Percentiles rank a stretch among this genome's conserved stretches.
phyloP scores from a whole-genome alignment of 2,329 filamentous ascomycete species.

The Dichotomopilus funicola region DNA sequence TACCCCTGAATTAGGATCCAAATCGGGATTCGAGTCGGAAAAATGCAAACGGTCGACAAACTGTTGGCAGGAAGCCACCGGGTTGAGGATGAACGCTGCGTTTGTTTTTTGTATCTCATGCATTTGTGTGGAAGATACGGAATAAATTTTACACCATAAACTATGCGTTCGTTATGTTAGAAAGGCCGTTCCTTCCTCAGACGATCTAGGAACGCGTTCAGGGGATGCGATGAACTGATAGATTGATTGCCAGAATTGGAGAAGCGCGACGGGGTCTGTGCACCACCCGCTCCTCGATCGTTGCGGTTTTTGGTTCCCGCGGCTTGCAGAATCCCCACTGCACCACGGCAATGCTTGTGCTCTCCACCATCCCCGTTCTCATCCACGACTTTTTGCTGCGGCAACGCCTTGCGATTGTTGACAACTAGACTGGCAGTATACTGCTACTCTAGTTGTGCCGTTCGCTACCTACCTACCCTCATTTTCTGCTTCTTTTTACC shows the following conservation, averaged over 20 bases:
- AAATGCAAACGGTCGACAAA: no score
- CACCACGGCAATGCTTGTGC: no score
- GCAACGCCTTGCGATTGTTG: not conserved
- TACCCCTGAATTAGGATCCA: no score
- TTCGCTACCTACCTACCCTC: not conserved
- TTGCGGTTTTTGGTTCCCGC: slow-evolving; percentile 1
- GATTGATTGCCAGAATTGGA: slow-evolving; percentile 7
- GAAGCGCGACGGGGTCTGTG: slow-evolving; percentile 3
- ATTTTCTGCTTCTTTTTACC: not conserved
- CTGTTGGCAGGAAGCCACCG: no score
- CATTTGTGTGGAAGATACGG: no score
- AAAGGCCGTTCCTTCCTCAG: no score
- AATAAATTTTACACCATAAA: no score
- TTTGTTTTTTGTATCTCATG: no score
- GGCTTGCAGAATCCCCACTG: not conserved
- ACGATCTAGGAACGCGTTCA: no score
- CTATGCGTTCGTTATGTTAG: no score
- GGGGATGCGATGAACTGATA: not conserved
- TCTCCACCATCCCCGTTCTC: not conserved
- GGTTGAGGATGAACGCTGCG: no score
- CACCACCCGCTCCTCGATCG: not conserved
- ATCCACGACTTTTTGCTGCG: not conserved
- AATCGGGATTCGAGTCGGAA: no score
- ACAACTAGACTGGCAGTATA: not conserved
- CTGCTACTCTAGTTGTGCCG: not conserved